Evolutionary conservation across 352 stramenopile genomes (phyloP), one percentile per base, ranked within the genome.

Genomic region (Phytopythium ostracodes): DNA sequence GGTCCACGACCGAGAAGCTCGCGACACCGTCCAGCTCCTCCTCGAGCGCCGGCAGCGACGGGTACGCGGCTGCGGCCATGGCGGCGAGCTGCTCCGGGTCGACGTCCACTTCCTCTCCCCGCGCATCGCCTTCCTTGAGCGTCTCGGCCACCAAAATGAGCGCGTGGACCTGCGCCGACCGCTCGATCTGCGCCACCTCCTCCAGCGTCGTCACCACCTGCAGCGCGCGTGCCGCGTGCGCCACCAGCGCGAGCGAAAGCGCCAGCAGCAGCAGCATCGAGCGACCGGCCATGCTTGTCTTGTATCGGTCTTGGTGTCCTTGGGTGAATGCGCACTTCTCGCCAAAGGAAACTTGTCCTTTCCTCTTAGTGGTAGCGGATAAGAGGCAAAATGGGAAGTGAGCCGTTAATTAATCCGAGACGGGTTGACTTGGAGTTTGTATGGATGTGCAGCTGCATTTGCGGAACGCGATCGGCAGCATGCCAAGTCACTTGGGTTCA

Each of bases 1-100:
- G 64, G 59, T 86, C 76, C 27, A 77, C 67, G 25, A 86, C 62
- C n/a, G 65, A 71, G 43, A 86, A 77, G 11, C 67, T 76, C 33
- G 70, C 74, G 56, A 86, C 38, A 0, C 76, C 76, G 1, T 72
- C 70, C 20, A 86, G 65, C 24, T 83, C 65, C 40, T 75, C 70
- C 64, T 81, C 76, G 6, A 86, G 44, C n/a, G 68, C 62, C 17
- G 36, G 31, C 20, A 86, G 63, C 50, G 62, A n/a, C 49, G 76
- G 72, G 56, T 81, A 83, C 60, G 72, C 73, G 10, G 59, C 68
- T 7, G 29, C 31, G 1, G 64, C 70, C 43, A 81, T 59, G 15
- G 76, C 72, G 15, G 70, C 49, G 17, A 73, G 62, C 24, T 61
- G 69, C 35, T 56, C 42, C 22, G 22, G 36, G 24, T 33, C 40